Evolutionary conservation across 345 rosid genomes (phyloP), one percentile per base, ranked within the genome.

Genomic region (Camelina neglecta): DNA sequence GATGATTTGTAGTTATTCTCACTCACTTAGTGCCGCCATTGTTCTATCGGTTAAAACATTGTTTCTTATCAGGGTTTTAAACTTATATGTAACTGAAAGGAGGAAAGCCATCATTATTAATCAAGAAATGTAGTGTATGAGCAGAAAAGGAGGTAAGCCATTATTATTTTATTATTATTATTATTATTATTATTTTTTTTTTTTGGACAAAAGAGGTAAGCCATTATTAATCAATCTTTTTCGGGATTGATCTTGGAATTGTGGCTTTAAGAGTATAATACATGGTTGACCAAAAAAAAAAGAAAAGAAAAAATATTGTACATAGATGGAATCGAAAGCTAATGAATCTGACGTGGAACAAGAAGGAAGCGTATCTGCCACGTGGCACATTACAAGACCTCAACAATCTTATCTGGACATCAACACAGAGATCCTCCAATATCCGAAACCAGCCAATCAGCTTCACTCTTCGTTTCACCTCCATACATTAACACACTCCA

Each of bases 361-460:
- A 16, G 24, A 56, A 69, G 12, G 15, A 58, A 63, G 1, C 12
- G 72, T 67, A 68, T 70, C 57, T 65, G 80, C 62, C 86, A 85
- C 51, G 76, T 89, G 91, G 82, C 85, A 80, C 54, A 80, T 75
- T 63, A 67, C 33, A 82, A 69, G 64, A 47, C 86, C 90, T 41
- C 50, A 24, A 41, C 38, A 83, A 58, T 87, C 96, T 93, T 90
- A 93, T 93, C 98, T 79, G 67, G 47, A 29, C 83, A 79, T 77
- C 87, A 55, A 64, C 12, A 76, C 72, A 79, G 86, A 60, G 78
- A 86, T 90, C 90, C 63, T 48, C 76, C 6, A 72, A 73, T 79
- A 90, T 88, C 97, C 85, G 71, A 71, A 65, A 56, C 35, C 84
- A 80, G 24, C 89, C 86, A 84, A 71, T 87, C 56, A 78, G 55